phyloP scores from a whole-genome alignment of 2,329 filamentous ascomycete genomes.

The Phyllosticta citrichinensis region DNA sequence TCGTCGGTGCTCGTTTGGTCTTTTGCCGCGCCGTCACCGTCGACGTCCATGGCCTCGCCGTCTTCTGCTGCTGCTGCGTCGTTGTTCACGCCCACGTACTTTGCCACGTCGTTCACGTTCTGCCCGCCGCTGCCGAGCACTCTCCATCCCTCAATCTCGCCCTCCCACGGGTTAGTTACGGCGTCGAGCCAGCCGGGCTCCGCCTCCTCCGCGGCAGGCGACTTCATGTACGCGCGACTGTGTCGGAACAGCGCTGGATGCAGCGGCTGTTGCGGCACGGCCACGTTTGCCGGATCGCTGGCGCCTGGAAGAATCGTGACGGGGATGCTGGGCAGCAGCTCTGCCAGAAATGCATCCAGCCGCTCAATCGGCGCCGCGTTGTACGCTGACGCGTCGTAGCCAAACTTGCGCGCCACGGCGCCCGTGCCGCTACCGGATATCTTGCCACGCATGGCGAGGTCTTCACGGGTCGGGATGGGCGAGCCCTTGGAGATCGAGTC shows the following conservation, averaged over 20 bases:
- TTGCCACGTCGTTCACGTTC: constrained; percentile 86
- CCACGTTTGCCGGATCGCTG: constrained; percentile 77
- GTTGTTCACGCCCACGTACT: constrained; percentile 64
- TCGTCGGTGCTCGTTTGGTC: not conserved
- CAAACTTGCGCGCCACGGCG: constrained; percentile 63
- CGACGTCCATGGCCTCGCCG: constrained; percentile 62
- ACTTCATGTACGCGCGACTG: constrained; percentile 56
- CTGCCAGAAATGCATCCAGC: constrained; percentile 72
- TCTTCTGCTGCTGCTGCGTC: not conserved
- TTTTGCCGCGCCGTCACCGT: constrained; percentile 44
- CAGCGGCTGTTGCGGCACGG: constrained; percentile 85
- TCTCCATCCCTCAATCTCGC: constrained; percentile 81
- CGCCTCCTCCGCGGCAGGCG: constrained; percentile 24
- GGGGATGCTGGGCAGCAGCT: constrained; percentile 75
- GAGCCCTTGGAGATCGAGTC: constrained; percentile 60
- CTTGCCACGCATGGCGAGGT: constrained; percentile 39
- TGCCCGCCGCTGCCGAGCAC: constrained; percentile 82
- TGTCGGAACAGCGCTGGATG: constrained; percentile 85
- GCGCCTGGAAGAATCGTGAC: constrained; percentile 80
- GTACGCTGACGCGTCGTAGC: constrained; percentile 83
- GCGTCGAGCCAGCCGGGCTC: constrained; percentile 70
- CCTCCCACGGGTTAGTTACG: constrained; percentile 90
- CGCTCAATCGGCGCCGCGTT: constrained; percentile 76
- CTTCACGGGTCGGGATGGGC: constrained; percentile 37
- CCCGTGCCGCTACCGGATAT: not conserved